Conservation (phyloP, 2,329 filamentous ascomycete species). For the Epichloe bromicola region DNA sequence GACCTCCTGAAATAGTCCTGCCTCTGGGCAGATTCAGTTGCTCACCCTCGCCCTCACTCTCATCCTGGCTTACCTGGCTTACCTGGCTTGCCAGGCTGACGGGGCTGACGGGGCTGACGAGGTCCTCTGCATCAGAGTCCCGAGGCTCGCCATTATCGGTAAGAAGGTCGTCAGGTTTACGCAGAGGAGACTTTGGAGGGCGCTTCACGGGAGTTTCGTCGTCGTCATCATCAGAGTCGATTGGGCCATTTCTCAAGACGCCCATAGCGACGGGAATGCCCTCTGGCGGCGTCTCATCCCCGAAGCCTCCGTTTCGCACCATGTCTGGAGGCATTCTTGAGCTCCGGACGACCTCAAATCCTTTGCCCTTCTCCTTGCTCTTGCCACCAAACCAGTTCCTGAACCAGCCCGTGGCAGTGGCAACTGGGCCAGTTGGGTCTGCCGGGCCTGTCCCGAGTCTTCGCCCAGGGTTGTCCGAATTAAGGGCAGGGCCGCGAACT, state of each 20-base stretch:
- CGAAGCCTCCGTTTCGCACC: slow-evolving; percentile 36
- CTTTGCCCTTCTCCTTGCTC: slow-evolving; percentile 88
- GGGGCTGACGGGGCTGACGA: slow-evolving; percentile 22
- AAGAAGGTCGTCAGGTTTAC: slow-evolving; percentile 24
- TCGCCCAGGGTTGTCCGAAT: slow-evolving; percentile 65
- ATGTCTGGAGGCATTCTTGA: slow-evolving; percentile 72
- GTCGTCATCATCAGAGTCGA: slow-evolving; percentile 49
- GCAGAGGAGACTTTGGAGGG: slow-evolving; percentile 13
- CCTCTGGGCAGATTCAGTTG: slow-evolving; percentile 11
- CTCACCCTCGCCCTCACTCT: slow-evolving; percentile 5
- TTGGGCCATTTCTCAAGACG: slow-evolving; percentile 44
- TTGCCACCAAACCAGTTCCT: slow-evolving; percentile 67
- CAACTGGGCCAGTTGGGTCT: slow-evolving; percentile 83
- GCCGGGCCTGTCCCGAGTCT: slow-evolving; percentile 88
- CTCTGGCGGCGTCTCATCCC: slow-evolving; percentile 53
- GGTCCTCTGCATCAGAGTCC: slow-evolving; percentile 30
- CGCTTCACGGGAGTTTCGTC: slow-evolving; percentile 15
- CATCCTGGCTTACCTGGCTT: too few relatives aligned
- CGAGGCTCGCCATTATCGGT: slow-evolving; percentile 33
- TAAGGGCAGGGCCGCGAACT: slow-evolving; percentile 75
- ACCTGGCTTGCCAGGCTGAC: slow-evolving; percentile 12
- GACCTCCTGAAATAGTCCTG: not conserved
- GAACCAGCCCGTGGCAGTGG: slow-evolving; percentile 83
- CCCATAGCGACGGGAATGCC: slow-evolving; percentile 53
- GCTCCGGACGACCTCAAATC: slow-evolving; percentile 91